Conservation (phyloP, 176 grass and related monocot species). For the Phoenix roebelenii region DNA sequence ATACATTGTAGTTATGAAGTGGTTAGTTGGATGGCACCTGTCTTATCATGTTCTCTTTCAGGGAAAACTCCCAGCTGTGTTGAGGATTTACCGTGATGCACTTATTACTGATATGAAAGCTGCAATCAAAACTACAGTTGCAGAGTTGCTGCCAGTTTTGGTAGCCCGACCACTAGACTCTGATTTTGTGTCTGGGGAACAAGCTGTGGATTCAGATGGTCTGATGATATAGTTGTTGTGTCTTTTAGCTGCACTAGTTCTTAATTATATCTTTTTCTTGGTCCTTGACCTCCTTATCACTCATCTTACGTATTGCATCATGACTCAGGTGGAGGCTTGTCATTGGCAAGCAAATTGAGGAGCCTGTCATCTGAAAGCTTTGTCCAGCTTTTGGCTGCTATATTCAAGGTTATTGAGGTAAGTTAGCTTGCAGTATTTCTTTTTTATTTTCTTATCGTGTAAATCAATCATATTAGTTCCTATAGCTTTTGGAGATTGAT, state of each 20-base stretch:
- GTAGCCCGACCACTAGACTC: slow-evolving; percentile 55
- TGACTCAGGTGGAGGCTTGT: slow-evolving; percentile 63
- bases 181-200: slow-evolving; percentile 60
- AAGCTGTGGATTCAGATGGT: slow-evolving; percentile 77
- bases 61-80: slow-evolving; percentile 78
- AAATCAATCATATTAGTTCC: too few species aligned
- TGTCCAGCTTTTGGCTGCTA: slow-evolving; percentile 87
- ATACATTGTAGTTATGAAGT: not conserved
- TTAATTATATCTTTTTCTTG: not conserved
- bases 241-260: slow-evolving; percentile 11
- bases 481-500: too few species aligned
- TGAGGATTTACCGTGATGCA: slow-evolving; percentile 93
- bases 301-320: slow-evolving; percentile 13
- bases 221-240: slow-evolving; percentile 19
- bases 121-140: slow-evolving; percentile 91
- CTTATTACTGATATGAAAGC: slow-evolving; percentile 98
- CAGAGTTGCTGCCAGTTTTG: slow-evolving; percentile 82
- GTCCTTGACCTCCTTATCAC: not conserved
- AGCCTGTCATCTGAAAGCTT: slow-evolving; percentile 87
- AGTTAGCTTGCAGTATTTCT: not conserved
- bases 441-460: not conserved
- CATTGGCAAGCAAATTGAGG: slow-evolving; percentile 82
- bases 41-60: slow-evolving; percentile 30
- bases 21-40: not conserved
- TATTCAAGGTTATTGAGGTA: slow-evolving; percentile 93